Evolutionary conservation across 2,329 filamentous ascomycete genomes (phyloP).

Genomic region (Raffaelea arxii): DNA sequence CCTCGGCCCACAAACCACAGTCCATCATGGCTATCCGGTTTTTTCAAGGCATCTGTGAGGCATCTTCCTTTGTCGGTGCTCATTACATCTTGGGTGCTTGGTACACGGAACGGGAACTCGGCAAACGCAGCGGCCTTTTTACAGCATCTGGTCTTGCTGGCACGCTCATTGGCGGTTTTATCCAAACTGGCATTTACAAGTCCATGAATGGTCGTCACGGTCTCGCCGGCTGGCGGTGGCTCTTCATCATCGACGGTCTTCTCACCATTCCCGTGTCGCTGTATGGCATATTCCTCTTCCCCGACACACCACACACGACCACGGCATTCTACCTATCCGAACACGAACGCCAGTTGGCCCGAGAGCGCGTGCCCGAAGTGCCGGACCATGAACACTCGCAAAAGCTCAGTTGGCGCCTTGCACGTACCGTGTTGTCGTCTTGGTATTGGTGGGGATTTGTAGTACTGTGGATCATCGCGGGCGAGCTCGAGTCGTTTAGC

Average conservation of each 20-base stretch:
- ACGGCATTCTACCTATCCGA: constrained; percentile 37
- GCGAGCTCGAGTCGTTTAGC: constrained; percentile 62
- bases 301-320: constrained; percentile 40
- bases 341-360: constrained; percentile 24
- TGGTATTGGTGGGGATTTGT: constrained; percentile 61
- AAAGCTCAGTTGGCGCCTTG: constrained; percentile 28
- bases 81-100: constrained; percentile 52
- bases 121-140: constrained; percentile 52
- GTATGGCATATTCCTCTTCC: constrained; percentile 44
- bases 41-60: constrained; percentile 45
- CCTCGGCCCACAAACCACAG: constrained; percentile 37
- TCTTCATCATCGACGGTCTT: constrained; percentile 42
- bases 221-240: constrained; percentile 45
- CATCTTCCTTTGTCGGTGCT: constrained; percentile 45
- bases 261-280: constrained; percentile 47
- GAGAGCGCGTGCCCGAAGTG: constrained; percentile 25
- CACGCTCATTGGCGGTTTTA: constrained; percentile 52
- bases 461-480: constrained; percentile 58
- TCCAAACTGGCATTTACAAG: constrained; percentile 43
- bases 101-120: constrained; percentile 52
- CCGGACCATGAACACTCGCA: constrained; percentile 23
- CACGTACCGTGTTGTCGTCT: constrained; percentile 44
- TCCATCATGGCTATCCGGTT: constrained; percentile 52
- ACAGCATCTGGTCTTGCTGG: constrained; percentile 49
- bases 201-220: constrained; percentile 35